Conservation (phyloP, 1,139 yeast genomes). For the Sugiyamaella novakii region DNA sequence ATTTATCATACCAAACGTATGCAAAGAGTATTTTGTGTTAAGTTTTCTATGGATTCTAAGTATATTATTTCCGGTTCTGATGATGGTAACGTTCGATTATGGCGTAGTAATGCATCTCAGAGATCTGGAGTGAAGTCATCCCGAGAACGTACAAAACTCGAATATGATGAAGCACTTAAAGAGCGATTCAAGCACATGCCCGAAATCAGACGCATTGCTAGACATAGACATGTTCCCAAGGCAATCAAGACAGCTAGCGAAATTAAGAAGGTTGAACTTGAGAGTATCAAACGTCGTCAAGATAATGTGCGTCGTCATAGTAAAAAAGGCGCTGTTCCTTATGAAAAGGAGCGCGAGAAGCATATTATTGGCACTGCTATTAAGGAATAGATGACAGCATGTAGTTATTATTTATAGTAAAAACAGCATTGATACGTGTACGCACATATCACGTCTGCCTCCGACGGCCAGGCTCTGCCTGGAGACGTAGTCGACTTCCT, state of each 20-base stretch:
- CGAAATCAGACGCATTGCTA: constrained; percentile 82
- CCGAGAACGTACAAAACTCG: constrained; percentile 77
- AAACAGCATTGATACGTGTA: neutral
- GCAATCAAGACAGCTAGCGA: constrained; percentile 48
- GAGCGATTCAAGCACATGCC: constrained; percentile 97
- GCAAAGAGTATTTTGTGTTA: constrained; percentile 89
- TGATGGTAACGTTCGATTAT: constrained; percentile 90
- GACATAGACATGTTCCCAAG: constrained; percentile 64
- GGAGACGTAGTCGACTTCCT: constrained; percentile 1
- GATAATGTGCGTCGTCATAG: constrained; percentile 78
- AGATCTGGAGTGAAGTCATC: constrained; percentile 79
- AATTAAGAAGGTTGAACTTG: constrained; percentile 73
- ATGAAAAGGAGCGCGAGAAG: constrained; percentile 65
- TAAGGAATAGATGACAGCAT: too few relatives aligned
- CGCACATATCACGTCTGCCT: neutral
- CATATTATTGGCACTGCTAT: constrained; percentile 84
- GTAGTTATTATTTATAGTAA: too few relatives aligned
- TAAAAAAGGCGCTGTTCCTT: constrained; percentile 67
- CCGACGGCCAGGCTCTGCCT: constrained; percentile 10
- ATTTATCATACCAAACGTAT: constrained; percentile 95
- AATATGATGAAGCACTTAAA: constrained; percentile 87
- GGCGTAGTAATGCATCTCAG: constrained; percentile 89
- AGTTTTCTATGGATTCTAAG: constrained; percentile 83
- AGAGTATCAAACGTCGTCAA: constrained; percentile 75
- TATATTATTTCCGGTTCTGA: constrained; percentile 91